Evolutionary conservation across 2,329 filamentous ascomycete genomes (phyloP).

Genomic region (Alternaria gaisen): DNA sequence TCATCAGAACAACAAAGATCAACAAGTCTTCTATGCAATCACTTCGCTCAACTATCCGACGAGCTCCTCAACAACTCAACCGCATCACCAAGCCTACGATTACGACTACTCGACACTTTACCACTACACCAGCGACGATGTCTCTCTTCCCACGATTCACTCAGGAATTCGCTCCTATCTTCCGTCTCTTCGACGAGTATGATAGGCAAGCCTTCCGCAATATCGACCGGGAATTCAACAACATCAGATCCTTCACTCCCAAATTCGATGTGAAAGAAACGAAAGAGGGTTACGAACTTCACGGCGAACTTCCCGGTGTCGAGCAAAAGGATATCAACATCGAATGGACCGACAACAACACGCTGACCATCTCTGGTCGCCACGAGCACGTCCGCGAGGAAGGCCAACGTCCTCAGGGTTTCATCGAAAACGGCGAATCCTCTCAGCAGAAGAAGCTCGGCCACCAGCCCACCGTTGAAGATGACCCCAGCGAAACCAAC

Average conservation of each 20-base stretch:
- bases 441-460: constrained; percentile 34
- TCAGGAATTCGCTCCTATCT: constrained; percentile 55
- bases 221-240: constrained; percentile 33
- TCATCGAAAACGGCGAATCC: constrained; percentile 54
- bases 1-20: constrained; percentile 43
- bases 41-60: constrained; percentile 44
- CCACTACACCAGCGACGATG: constrained; percentile 45
- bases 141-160: constrained; percentile 55
- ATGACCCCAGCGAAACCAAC: constrained; percentile 56
- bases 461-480: constrained; percentile 69
- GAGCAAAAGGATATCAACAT: constrained; percentile 77
- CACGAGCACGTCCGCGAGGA: constrained; percentile 71
- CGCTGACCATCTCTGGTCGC: constrained; percentile 73
- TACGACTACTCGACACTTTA: constrained; percentile 28
- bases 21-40: constrained; percentile 48
- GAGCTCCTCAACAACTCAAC: constrained; percentile 43
- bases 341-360: constrained; percentile 81
- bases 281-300: constrained; percentile 73
- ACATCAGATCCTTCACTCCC: constrained; percentile 70
- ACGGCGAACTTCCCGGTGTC: constrained; percentile 81
- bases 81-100: constrained; percentile 40
- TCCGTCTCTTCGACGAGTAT: constrained; percentile 60
- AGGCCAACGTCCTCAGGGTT: constrained; percentile 60
- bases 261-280: constrained; percentile 82
- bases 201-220: constrained; percentile 48